Evolutionary conservation across 208 protist species (phyloP), one percentile per base, ranked within the genome.

Genomic region (Wallacemonas sp.): DNA sequence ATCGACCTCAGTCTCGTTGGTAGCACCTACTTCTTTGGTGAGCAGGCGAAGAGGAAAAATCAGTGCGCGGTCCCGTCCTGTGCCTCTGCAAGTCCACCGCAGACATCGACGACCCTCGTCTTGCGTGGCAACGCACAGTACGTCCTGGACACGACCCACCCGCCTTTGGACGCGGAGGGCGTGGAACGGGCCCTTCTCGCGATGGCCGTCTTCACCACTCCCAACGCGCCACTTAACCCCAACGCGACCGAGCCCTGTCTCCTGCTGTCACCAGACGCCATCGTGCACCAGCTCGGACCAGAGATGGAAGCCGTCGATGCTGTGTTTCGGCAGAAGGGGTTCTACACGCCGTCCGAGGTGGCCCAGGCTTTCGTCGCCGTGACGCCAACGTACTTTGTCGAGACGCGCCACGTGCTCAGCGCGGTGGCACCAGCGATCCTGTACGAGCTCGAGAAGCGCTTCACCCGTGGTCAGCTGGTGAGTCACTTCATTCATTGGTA

Each of bases 371-470:
- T 96, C 65, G 74, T 96, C 24, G 70, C 69, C 17, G 73, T 87
- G 14, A 79, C 82, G 0, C 90, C 90, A 0, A 93, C 87, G 9
- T 96, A 86, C 71, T 85, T 77, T 48, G 87, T 96, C 11, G 87
- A 96, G 36, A 66, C 64, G 8, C 75, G 85, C 0, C 66, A 84
- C 41, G 72, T 93, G 11, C 58, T 91, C 16, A 49, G 65, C 6
- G 44, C 52, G 1, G 36, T 94, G 24, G 78, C 87, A 3, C 72
- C 76, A 1, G 60, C 81, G n/a, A 38, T 93, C 0, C 8, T 75
- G 8, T 58, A 71, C 33, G 32, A 21, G 3, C 65, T 93, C 9
- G 73, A 93, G 14, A 16, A 61, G 3, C 32, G 60, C 38, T 55
- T 85, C 14, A 29, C 56, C 8, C 46, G 38, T 3, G 36, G 56